Conservation (phyloP, 2,329 filamentous ascomycete genomes). For the Lecanosticta acicola region DNA sequence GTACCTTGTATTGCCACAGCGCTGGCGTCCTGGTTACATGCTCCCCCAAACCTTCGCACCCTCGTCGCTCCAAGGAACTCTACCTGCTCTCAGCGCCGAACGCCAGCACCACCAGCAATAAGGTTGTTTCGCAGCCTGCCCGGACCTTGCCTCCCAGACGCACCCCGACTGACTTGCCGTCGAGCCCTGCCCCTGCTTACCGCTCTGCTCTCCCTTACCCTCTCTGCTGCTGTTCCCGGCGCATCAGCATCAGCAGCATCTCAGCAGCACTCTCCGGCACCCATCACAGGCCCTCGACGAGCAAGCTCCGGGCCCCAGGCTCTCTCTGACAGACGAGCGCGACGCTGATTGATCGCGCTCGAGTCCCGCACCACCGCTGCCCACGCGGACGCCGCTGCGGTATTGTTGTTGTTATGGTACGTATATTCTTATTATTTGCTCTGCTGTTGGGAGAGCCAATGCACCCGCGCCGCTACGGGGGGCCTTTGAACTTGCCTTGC, state of each 20-base stretch:
- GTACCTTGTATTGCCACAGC: not conserved
- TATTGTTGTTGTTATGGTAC: not conserved
- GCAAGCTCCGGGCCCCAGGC: no score
- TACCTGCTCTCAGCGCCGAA: not conserved
- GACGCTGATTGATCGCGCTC: not conserved
- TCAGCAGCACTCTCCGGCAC: not conserved
- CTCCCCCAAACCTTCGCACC: not conserved
- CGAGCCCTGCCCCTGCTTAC: not conserved
- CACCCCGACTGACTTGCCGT: not conserved
- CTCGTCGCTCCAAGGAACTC: not conserved
- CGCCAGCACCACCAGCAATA: not conserved
- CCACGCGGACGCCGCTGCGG: no score
- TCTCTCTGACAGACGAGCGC: no score
- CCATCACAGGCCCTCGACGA: not conserved
- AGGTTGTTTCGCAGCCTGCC: not conserved
- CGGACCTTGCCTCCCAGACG: not conserved
- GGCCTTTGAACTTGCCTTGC: not conserved
- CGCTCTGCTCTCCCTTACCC: not conserved
- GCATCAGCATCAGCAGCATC: not conserved
- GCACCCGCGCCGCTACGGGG: no score
- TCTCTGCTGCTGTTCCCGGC: not conserved
- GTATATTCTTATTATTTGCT: not conserved
- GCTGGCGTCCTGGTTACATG: not conserved
- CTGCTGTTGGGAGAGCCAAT: no score
- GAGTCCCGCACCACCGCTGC: not conserved